A percentile compares a stretch with the other conserved stretches of the same genome.
phyloP scores from a whole-genome alignment of 805 yeast genomes.

The Schwanniomyces vanrijiae region DNA sequence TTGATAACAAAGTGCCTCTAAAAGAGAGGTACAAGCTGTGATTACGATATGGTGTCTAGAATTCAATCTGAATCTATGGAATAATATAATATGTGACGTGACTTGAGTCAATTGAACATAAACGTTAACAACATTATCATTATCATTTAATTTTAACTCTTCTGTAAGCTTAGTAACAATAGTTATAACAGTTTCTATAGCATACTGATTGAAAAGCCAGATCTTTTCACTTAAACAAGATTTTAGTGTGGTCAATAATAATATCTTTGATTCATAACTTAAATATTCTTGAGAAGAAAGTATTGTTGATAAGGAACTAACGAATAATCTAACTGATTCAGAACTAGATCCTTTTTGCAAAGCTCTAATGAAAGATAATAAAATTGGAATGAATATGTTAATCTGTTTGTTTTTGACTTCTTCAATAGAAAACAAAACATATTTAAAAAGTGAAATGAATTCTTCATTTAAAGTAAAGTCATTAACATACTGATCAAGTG shows the following conservation, averaged over 20 bases:
- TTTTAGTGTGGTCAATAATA: slow-evolving; percentile 30
- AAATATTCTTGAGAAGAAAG: slow-evolving; percentile 9
- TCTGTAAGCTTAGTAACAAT: slow-evolving; percentile 28
- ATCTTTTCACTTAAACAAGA: slow-evolving; percentile 45
- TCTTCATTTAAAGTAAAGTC: slow-evolving; percentile 7
- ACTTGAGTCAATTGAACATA: slow-evolving; percentile 46
- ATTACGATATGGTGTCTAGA: slow-evolving; percentile 72
- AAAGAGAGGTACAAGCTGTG: slow-evolving; percentile 45
- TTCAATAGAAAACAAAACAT: slow-evolving; percentile 15
- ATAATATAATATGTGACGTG: slow-evolving; percentile 59
- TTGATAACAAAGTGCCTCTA: slow-evolving; percentile 45
- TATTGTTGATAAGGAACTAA: slow-evolving; percentile 28
- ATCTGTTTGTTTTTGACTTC: slow-evolving; percentile 10
- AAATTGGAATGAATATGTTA: slow-evolving; percentile 16
- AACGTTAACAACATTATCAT: slow-evolving; percentile 18
- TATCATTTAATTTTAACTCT: slow-evolving; percentile 1
- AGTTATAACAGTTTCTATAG: slow-evolving; percentile 55
- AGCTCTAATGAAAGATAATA: slow-evolving; percentile 15
- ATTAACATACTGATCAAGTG: slow-evolving; percentile 7
- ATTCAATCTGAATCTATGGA: slow-evolving; percentile 67
- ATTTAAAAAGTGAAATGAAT: slow-evolving; percentile 13
- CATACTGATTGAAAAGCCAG: slow-evolving; percentile 66
- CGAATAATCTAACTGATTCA: slow-evolving; percentile 18
- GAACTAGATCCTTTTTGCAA: slow-evolving; percentile 10
- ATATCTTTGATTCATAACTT: slow-evolving; percentile 6